Conservation (phyloP, 192 early-diverging fungal genomes). For the Piromyces finnis region DNA sequence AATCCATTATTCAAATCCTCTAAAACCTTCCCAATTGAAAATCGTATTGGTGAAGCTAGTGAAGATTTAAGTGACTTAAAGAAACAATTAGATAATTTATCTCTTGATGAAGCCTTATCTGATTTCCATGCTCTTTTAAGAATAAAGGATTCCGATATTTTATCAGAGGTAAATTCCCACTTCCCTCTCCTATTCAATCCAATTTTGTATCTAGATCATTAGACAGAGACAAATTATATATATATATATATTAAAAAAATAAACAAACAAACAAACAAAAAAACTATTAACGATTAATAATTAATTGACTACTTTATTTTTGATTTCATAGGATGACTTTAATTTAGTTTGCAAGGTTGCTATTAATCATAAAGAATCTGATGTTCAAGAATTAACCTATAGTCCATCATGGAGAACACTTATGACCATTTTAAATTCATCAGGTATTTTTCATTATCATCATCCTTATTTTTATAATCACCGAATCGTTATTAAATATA, state of each 20-base stretch:
- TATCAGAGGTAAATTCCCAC: conserved; percentile 34
- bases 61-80: conserved; percentile 40
- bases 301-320: not conserved
- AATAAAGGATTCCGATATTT: conserved; percentile 38
- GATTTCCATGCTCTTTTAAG: conserved; percentile 79
- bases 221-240: no score
- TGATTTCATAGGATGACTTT: conserved; percentile 41
- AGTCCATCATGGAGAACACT: conserved; percentile 54
- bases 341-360: conserved; percentile 18
- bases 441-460: no score
- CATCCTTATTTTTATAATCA: no score
- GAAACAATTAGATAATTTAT: conserved; percentile 21
- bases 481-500: no score
- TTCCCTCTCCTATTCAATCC: no score
- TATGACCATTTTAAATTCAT: conserved; percentile 23
- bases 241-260: no score
- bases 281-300: no score
- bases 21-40: conserved; percentile 53
- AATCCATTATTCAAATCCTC: conserved; percentile 51
- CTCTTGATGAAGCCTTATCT: conserved; percentile 31
- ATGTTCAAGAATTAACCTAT: conserved; percentile 13
- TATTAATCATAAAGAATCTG: conserved; percentile 8
- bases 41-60: conserved; percentile 40
- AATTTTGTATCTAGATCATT: no score
- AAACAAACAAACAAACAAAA: no score